Conservation (phyloP, 2,329 filamentous ascomycete genomes). For the Teratosphaeriaceae sp. region DNA sequence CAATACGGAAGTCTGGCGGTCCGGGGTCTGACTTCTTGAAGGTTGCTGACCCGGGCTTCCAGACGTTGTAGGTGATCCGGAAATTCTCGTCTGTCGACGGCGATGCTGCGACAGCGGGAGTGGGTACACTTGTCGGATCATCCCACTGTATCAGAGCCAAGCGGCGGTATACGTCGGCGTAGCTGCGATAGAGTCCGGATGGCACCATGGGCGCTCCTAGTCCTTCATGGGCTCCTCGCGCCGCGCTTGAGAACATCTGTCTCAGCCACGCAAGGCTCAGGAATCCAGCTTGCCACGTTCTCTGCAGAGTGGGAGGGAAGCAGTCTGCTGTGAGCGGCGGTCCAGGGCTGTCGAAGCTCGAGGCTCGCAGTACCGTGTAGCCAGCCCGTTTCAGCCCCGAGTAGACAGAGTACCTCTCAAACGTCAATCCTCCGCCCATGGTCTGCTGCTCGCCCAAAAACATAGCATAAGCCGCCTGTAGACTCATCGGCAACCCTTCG, state of each 20-base stretch:
- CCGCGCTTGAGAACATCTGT: constrained; percentile 7
- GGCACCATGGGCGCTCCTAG: constrained; percentile 27
- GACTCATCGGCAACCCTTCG: constrained; percentile 71
- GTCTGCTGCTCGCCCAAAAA: constrained; percentile 66
- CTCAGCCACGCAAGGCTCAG: constrained; percentile 14
- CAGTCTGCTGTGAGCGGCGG: constrained; percentile 16
- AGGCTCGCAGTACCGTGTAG: constrained; percentile 71
- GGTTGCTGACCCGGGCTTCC: constrained; percentile 58
- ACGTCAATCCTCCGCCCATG: constrained; percentile 41
- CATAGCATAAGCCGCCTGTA: constrained; percentile 84
- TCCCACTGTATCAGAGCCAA: constrained; percentile 68
- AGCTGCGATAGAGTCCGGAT: constrained; percentile 49
- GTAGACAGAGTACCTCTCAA: constrained; percentile 86
- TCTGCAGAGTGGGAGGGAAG: constrained; percentile 16
- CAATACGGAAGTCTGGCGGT: constrained; percentile 74
- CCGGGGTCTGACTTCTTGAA: constrained; percentile 78
- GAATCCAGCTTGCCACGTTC: constrained; percentile 29
- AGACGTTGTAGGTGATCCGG: constrained; percentile 71
- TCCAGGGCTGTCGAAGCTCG: constrained; percentile 32
- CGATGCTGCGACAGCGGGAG: constrained; percentile 5
- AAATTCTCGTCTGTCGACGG: constrained; percentile 48
- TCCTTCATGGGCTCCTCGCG: not conserved
- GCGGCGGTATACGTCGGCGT: constrained; percentile 65
- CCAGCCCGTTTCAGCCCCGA: constrained; percentile 74
- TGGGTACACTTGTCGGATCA: constrained; percentile 43